Percentiles rank a stretch among this genome's conserved stretches.
Conservation (phyloP, 768 basidiomycete species). For the Pleurotus citrinopileatus region DNA sequence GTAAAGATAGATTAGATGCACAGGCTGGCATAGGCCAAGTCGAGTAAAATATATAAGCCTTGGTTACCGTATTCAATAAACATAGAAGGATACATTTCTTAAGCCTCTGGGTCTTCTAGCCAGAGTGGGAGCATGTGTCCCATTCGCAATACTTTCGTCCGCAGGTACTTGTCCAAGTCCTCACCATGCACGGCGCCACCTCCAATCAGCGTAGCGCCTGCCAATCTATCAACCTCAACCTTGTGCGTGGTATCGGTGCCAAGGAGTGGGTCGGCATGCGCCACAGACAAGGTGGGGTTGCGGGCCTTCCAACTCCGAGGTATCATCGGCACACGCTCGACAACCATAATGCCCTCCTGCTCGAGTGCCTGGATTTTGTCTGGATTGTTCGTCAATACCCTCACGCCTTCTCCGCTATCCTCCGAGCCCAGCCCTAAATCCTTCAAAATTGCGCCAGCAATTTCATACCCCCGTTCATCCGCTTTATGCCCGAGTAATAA, state of each 20-base stretch:
- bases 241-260: slow-evolving; percentile 19
- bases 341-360: slow-evolving; percentile 76
- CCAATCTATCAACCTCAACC: slow-evolving; percentile 36
- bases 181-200: slow-evolving; percentile 72
- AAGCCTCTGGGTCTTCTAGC: slow-evolving; percentile 33
- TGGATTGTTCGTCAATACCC: slow-evolving; percentile 95
- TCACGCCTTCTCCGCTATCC: slow-evolving; percentile 31
- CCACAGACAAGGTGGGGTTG: slow-evolving; percentile 28
- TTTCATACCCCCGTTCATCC: slow-evolving; percentile 90
- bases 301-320: slow-evolving; percentile 80
- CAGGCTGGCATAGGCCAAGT: neutral
- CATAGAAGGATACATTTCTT: neutral
- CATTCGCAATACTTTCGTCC: slow-evolving; percentile 97
- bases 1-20: neutral
- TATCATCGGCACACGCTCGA: slow-evolving; percentile 91
- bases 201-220: slow-evolving; percentile 80
- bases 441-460: slow-evolving; percentile 86
- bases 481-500: slow-evolving; percentile 92
- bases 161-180: slow-evolving; percentile 92
- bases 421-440: slow-evolving; percentile 77
- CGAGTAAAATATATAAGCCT: too few species aligned
- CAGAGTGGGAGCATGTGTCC: slow-evolving; percentile 83
- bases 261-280: slow-evolving; percentile 14
- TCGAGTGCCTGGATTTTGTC: slow-evolving; percentile 91
- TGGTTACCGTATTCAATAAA: too few species aligned